A percentile compares a stretch with the other conserved stretches of the same genome.
These are phyloP conservation scores for Saccharomycopsis sp. DNA, from an alignment of 805 yeast genomes.

Conservation along the genomic window DNA sequence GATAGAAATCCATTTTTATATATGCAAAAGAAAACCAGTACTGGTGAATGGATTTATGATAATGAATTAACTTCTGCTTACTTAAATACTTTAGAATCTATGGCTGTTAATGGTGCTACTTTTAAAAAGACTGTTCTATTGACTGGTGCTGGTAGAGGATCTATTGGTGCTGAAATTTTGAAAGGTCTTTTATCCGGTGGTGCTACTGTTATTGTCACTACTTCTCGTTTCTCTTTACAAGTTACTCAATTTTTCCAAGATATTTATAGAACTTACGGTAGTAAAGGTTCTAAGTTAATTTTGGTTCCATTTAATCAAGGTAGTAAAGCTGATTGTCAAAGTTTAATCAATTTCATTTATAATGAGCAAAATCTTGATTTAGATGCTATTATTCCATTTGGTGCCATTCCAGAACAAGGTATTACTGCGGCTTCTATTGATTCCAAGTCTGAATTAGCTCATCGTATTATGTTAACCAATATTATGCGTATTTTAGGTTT, in stretches of 20 bases:
- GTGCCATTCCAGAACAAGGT: slow-evolving; percentile 99
- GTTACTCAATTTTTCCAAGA: slow-evolving; percentile 95
- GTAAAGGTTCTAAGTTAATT: slow-evolving; percentile 80
- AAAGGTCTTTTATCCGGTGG: slow-evolving; percentile 96
- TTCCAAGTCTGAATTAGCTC: slow-evolving; percentile 95
- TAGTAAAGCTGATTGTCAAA: slow-evolving; percentile 85
- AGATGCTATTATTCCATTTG: slow-evolving; percentile 93
- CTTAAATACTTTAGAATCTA: slow-evolving; percentile 84
- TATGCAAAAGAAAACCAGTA: slow-evolving; percentile 63
- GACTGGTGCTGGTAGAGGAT: slow-evolving; percentile 99
- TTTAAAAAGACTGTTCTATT: slow-evolving; percentile 83
- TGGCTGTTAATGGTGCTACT: slow-evolving; percentile 89
- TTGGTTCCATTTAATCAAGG: slow-evolving; percentile 99
- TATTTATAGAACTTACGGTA: slow-evolving; percentile 87
- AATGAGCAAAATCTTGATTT: slow-evolving; percentile 75
- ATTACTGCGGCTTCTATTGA: slow-evolving; percentile 88
- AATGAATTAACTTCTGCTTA: slow-evolving; percentile 64
- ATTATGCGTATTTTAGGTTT: slow-evolving; percentile 85
- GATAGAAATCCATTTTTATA: slow-evolving; percentile 94
- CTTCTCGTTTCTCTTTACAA: slow-evolving; percentile 87
- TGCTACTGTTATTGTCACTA: slow-evolving; percentile 93
- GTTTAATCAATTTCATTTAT: slow-evolving; percentile 77
- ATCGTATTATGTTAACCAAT: slow-evolving; percentile 96
- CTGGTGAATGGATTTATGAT: slow-evolving; percentile 80
- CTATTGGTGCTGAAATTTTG: slow-evolving; percentile 94